Base-by-base conservation (phyloP, 2,329 filamentous ascomycete species). In the Apiospora koreana region DNA sequence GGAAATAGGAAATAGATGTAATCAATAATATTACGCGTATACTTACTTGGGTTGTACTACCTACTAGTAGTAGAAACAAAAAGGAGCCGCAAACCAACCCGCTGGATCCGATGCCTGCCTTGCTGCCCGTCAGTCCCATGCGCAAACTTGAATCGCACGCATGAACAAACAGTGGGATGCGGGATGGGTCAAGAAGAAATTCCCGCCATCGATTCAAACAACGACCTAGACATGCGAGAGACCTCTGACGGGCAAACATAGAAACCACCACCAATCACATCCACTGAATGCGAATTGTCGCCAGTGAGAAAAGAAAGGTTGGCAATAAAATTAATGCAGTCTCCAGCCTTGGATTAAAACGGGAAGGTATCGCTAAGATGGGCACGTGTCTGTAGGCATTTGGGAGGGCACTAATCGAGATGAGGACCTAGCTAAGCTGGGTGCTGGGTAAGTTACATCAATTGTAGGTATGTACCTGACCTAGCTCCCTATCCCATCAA, bases 321-420 rank as follows among this genome's bases (percentile, higher is more conserved):
- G 54, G 54, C 54, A 62, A 38, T 38, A 21, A 62, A 23, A 62
- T 38, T 23, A 14, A 62, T 62, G 54, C 54, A 62, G 54, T n/a
- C 31, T 38, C 54, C 54, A 62, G 54, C 54, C 54, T 62, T 38
- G 54, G 16, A 62, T 62, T 54, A n/a, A 62, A 62, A 62, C 35
- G 31, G 54, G 54, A 62, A 62, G 50, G 50, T 58, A 58, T 58
- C 50, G 50, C 50, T 31, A 58, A 58, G 28, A 58, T 58, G 50
- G 50, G 50, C 50, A 58, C 50, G 50, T 58, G 50, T 58, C 50
- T 31, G 50, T 58, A 62, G 54, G 54, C 54, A 62, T 62, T n/a
- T 62, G 31, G 54, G 54, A 62, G 28, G 28, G 31, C 50, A 58
- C 50, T 62, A 62, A 62, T 35, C 31, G 31, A 62, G 54, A 58